Conservation (phyloP, 495 filamentous ascomycete genomes). For the Cercophora scortea region DNA sequence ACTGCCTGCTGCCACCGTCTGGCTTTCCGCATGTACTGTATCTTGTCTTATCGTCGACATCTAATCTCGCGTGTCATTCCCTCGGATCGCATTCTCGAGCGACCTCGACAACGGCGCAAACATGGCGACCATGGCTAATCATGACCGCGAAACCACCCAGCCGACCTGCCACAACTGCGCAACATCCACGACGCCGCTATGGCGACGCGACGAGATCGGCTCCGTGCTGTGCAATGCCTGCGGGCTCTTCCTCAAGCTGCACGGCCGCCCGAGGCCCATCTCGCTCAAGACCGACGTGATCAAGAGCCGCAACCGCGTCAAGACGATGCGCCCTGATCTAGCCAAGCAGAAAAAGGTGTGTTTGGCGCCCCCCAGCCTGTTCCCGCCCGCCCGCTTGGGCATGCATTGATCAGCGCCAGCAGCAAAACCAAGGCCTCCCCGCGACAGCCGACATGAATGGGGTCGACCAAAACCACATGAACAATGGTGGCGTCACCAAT, state of each 20-base stretch:
- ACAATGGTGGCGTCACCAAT: slow-evolving; percentile 23
- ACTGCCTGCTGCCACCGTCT: slow-evolving; percentile 6
- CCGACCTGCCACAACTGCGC: slow-evolving; percentile 95
- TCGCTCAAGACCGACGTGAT: slow-evolving; percentile 98
- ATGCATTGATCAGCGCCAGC: neutral
- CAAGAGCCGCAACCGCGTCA: slow-evolving; percentile 97
- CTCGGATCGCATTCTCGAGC: slow-evolving; percentile 2
- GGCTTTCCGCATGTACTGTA: slow-evolving; percentile 15
- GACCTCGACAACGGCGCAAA: slow-evolving; percentile 2
- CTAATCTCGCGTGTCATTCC: slow-evolving; percentile 19
- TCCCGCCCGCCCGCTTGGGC: neutral
- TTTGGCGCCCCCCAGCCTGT: slow-evolving; percentile 4
- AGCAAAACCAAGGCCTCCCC: slow-evolving; percentile 37
- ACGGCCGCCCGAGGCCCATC: slow-evolving; percentile 86
- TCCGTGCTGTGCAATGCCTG: slow-evolving; percentile 99
- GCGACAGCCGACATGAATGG: slow-evolving; percentile 50
- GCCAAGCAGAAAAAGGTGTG: slow-evolving; percentile 82
- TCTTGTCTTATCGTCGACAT: slow-evolving; percentile 21
- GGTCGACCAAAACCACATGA: slow-evolving; percentile 39
- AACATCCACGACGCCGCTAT: slow-evolving; percentile 91
- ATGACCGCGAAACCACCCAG: slow-evolving; percentile 62
- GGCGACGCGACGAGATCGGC: slow-evolving; percentile 92
- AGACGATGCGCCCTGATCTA: slow-evolving; percentile 69
- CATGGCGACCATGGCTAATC: slow-evolving; percentile 39
- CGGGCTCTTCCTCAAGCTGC: slow-evolving; percentile 93